phyloP scores from a whole-genome alignment of 202 grass and related monocot species.

The Carex arenaria region DNA sequence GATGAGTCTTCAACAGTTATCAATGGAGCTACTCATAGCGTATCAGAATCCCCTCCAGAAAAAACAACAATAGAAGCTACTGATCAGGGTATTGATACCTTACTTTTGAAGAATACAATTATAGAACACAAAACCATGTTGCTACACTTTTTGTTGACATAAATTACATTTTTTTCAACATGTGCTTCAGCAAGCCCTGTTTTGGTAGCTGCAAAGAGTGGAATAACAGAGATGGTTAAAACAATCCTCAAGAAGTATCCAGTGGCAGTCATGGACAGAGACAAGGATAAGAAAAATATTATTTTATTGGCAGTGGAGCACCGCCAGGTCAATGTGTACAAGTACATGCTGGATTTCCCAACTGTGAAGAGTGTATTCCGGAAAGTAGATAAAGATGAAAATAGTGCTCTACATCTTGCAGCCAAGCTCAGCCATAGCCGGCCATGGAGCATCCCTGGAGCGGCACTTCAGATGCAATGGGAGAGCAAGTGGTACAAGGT shows the following conservation, averaged over 20 bases:
- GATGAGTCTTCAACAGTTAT: too few relatives aligned
- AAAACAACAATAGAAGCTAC: neutral
- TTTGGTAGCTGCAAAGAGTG: neutral
- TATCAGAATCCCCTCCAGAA: neutral
- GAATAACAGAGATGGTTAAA: constrained; percentile 20
- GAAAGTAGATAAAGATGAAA: neutral
- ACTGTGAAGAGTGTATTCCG: neutral
- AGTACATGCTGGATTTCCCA: neutral
- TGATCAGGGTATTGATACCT: too few relatives aligned
- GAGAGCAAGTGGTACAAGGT: constrained; percentile 28
- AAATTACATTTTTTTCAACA: neutral
- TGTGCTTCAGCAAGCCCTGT: neutral
- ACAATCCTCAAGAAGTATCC: neutral
- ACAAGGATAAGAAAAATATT: constrained; percentile 13
- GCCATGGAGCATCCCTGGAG: neutral
- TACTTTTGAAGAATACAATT: neutral
- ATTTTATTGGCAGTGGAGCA: constrained; percentile 5
- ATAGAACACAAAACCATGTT: neutral
- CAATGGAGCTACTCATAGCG: too few relatives aligned
- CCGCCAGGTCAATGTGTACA: neutral
- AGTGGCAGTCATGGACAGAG: neutral
- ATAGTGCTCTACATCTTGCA: constrained; percentile 1
- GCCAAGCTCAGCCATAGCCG: neutral
- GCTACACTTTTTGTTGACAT: neutral
- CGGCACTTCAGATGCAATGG: constrained; percentile 20